A percentile compares a stretch with the other conserved stretches of the same genome.
Conservation (phyloP, 495 filamentous ascomycete genomes). For the Podospora pseudopauciseta region DNA sequence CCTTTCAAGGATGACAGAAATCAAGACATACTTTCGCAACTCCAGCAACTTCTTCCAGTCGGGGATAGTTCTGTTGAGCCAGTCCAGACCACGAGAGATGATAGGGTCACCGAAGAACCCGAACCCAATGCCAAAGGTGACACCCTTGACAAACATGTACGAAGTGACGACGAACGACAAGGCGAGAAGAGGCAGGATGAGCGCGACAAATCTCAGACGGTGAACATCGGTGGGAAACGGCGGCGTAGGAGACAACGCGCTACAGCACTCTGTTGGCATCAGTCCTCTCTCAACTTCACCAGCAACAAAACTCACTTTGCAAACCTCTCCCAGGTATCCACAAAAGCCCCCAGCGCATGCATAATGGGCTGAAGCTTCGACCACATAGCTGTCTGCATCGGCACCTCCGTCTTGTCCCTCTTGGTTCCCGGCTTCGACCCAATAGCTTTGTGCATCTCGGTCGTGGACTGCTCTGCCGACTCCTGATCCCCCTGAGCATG, state of each 20-base stretch:
- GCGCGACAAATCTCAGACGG: slow-evolving; percentile 58
- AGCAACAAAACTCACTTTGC: slow-evolving; percentile 56
- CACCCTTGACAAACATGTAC: slow-evolving; percentile 68
- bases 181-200: slow-evolving; percentile 57
- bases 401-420: slow-evolving; percentile 81
- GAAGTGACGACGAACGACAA: slow-evolving; percentile 61
- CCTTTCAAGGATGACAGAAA: not conserved
- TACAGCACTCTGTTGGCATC: slow-evolving; percentile 26
- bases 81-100: slow-evolving; percentile 53
- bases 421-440: slow-evolving; percentile 43
- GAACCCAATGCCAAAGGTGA: slow-evolving; percentile 63
- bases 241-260: slow-evolving; percentile 70
- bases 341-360: slow-evolving; percentile 68
- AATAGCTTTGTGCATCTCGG: slow-evolving; percentile 50
- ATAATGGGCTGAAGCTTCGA: slow-evolving; percentile 71
- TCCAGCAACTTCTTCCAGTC: slow-evolving; percentile 74
- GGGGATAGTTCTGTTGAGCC: slow-evolving; percentile 64
- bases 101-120: slow-evolving; percentile 80
- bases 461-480: slow-evolving; percentile 42
- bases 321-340: slow-evolving; percentile 77
- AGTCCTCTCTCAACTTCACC: not conserved
- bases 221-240: slow-evolving; percentile 66
- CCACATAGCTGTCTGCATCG: slow-evolving; percentile 76
- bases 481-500: slow-evolving; percentile 53
- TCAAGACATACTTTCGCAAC: slow-evolving; percentile 56